These are phyloP conservation scores for Diaporthe sp. DNA, from an alignment of 2,329 filamentous ascomycete species.

Conservation along the genomic window DNA sequence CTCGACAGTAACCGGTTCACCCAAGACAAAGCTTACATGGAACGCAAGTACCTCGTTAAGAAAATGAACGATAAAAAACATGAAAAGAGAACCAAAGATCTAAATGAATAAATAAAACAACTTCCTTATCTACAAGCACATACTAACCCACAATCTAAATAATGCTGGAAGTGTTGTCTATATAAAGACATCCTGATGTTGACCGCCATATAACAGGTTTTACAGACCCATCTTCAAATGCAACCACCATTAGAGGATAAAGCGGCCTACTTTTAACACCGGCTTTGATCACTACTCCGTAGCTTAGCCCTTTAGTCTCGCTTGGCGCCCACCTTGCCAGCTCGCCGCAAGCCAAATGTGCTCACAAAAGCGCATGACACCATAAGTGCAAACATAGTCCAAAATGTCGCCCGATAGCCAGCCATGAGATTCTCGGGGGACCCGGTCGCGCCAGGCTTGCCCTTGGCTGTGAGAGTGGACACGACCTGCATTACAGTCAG, in stretches of 20 bases:
- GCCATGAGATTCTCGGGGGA: constrained; percentile 30
- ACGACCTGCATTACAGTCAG: constrained; percentile 38
- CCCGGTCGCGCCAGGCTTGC: background rate
- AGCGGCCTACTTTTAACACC: background rate
- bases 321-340: constrained; percentile 34
- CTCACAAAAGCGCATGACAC: background rate
- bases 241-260: background rate
- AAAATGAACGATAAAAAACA: background rate
- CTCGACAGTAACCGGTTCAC: background rate
- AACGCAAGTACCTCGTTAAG: background rate
- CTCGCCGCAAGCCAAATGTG: constrained; percentile 33
- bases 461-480: constrained; percentile 21
- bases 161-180: background rate
- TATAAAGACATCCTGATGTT: no score
- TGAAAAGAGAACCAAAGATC: no score
- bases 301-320: constrained; percentile 17
- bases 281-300: background rate
- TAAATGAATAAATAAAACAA: no score
- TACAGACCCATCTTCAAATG: background rate
- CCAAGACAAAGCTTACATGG: background rate
- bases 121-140: background rate
- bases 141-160: background rate
- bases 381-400: constrained; percentile 41
- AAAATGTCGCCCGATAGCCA: constrained; percentile 32
- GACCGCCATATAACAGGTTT: no score